Evolutionary conservation across 495 filamentous ascomycete species (phyloP), one percentile per base, ranked within the genome.

Genomic region (Penicillium mononematosum): DNA sequence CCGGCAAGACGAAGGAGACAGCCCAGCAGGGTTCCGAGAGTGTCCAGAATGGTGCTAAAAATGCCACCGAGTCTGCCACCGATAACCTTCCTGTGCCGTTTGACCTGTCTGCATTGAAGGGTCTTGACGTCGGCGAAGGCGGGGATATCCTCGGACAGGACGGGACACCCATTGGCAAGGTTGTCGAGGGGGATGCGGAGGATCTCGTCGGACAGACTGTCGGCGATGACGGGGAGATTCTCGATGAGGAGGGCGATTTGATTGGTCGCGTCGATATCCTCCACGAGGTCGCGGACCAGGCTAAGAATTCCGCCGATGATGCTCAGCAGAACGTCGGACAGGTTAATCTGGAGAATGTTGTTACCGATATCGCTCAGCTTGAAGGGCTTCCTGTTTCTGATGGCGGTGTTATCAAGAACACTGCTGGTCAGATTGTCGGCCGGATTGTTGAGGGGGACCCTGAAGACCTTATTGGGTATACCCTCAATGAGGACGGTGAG

Each of bases 21-120:
- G 55, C 36, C 7, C 41, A 58, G 12, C 36, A 62, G 10, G 64
- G 58, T 14, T 60, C 58, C 1, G 64, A 79, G 47, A 66, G 66
- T 19, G 69, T 63, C 2, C 50, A 58, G 16, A 45, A 61, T 16
- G 67, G 56, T 10, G 65, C 58, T 2, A 63, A 78, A 45, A 60
- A 65, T 17, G 68, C 62, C 4, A 5, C 31, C 3, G 3, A 34
- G 31, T 4, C 31, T 12, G 11, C 31, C 1, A 62, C 64, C 10
- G 66, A 74, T 3, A 66, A 54, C 41, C 43, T 64, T 22, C 54
- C 65, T 11, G 50, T 69, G 12, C 72, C 70, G 0, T 58, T 75
- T 12, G 85, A 92, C 64, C 78, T 88, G 41, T 86, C 87, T 0
- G 69, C 83, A n/a, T 74, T 94, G 41, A 86, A 85, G 54, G 83